These are phyloP conservation scores for Ceratocystis ficicola DNA, from an alignment of 2,329 filamentous ascomycete genomes.

Conservation along the genomic window DNA sequence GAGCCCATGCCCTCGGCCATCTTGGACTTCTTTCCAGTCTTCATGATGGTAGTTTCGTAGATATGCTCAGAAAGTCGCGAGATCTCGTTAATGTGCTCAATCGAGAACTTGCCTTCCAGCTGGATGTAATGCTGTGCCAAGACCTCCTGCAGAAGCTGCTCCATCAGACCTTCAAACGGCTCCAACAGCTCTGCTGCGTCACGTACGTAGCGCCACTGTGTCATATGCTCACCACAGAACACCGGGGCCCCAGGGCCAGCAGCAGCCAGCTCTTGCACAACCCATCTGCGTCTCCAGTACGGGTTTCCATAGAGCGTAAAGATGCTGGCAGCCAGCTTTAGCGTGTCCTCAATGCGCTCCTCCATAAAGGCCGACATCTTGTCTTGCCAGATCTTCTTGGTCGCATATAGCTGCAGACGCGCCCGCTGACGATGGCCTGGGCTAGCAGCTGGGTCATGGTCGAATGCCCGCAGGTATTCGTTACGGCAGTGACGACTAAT, in stretches of 20 bases:
- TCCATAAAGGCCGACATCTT: constrained; percentile 15
- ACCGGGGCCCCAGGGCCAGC: constrained; percentile 12
- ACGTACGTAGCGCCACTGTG: constrained; percentile 21
- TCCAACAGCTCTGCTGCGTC: constrained; percentile 20
- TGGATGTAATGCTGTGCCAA: constrained; percentile 19
- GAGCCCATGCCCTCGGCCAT: constrained; percentile 11
- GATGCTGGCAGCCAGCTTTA: constrained; percentile 19
- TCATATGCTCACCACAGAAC: constrained; percentile 20
- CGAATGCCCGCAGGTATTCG: constrained; percentile 19
- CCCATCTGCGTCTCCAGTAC: constrained; percentile 19
- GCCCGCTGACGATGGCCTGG: constrained; percentile 18
- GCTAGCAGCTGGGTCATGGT: constrained; percentile 17
- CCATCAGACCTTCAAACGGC: constrained; percentile 17
- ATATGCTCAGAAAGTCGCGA: constrained; percentile 11
- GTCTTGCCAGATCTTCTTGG: constrained; percentile 17
- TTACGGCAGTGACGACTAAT: constrained; percentile 18
- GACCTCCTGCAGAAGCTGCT: constrained; percentile 18
- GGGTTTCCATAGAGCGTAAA: constrained; percentile 21
- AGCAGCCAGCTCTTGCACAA: constrained; percentile 16
- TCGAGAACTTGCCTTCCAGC: constrained; percentile 19
- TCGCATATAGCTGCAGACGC: constrained; percentile 18
- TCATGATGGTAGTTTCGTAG: constrained; percentile 10
- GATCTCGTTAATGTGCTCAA: constrained; percentile 17
- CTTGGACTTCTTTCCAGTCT: neutral
- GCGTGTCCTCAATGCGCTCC: constrained; percentile 16